Evolutionary conservation across 805 yeast species (phyloP), one percentile per base, ranked within the genome.

Genomic region (Jamesozyma gamospora): DNA sequence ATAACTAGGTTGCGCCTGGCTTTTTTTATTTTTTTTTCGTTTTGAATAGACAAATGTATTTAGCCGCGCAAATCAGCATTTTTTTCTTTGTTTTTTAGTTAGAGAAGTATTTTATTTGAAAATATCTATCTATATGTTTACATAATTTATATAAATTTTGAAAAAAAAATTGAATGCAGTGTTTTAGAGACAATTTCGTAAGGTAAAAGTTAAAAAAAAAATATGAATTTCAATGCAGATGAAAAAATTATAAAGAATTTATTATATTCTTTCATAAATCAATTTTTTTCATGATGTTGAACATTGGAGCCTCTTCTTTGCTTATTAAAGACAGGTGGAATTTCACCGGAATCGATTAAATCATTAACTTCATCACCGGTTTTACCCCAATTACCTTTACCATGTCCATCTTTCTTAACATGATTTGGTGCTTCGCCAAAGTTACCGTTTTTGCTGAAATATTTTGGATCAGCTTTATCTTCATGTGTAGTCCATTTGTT

Each of bases 321-420:
- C 50, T 67, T 69, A 39, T 65, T 64, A 52, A 66, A 63, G 14
- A 71, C 62, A 4, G 69, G 67, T 4, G 69, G 66, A 46, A 76
- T 66, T 45, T 75, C 79, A 36, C 79, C 83, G 15, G 70, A 64
- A 39, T 72, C 75, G 43, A 74, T 70, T 45, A 82, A 58, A 45
- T 77, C 83, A 35, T 75, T 74, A 38, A 79, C 57, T 52, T 85
- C 95, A 50, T 83, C 94, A 25, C 87, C 90, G 8, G 77, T 71
- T 43, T 69, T 65, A 33, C 96, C 96, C 95, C 95, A 85, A 55
- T 86, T 86, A 48, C 79, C 80, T 51, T 76, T 78, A 35, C 96
- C 96, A 27, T 80, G 81, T 36, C 96, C 96, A 42, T 72, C 71
- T 58, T 83, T 85, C 73, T 85, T 85, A 41, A 82, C 74, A 52